These are phyloP conservation scores for Amaranthus cruentus DNA, from an alignment of 148 eudicot genomes.

Conservation along the genomic window DNA sequence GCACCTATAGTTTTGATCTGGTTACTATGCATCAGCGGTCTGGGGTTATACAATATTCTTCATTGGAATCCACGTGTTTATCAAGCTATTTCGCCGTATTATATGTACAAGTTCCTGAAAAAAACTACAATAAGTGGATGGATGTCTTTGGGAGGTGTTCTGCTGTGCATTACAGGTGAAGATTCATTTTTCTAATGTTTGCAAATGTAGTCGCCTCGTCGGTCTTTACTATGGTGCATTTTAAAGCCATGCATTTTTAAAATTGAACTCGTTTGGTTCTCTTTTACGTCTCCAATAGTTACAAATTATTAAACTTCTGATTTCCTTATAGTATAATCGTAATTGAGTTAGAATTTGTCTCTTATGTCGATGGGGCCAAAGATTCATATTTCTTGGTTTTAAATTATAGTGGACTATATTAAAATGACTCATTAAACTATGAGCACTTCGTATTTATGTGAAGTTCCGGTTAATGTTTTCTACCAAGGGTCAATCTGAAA, in stretches of 20 bases:
- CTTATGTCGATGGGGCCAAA: too few species aligned
- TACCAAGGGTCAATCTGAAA: too few species aligned
- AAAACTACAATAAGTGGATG: constrained; percentile 80
- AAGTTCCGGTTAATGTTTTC: too few species aligned
- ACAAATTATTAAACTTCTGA: too few species aligned
- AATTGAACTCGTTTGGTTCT: not conserved
- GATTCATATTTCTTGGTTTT: too few species aligned
- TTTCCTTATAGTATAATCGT: too few species aligned
- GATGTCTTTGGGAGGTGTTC: constrained; percentile 94
- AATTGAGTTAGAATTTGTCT: too few species aligned
- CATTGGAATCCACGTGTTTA: constrained; percentile 74
- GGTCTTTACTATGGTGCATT: not conserved
- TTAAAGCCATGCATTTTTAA: not conserved
- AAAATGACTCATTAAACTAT: too few species aligned
- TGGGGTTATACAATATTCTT: constrained; percentile 75
- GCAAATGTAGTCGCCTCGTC: not conserved
- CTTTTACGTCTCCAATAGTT: not conserved
- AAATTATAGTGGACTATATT: too few species aligned
- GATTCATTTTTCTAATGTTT: not conserved
- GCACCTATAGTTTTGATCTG: constrained; percentile 81
- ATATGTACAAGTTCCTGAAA: constrained; percentile 87
- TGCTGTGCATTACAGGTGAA: constrained; percentile 86
- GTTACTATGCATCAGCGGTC: constrained; percentile 76
- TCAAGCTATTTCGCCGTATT: constrained; percentile 79
- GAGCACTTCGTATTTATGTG: too few species aligned